Evolutionary conservation across 1,284 basidiomycete species (phyloP).

Genomic region (Malassezia slooffiae): DNA sequence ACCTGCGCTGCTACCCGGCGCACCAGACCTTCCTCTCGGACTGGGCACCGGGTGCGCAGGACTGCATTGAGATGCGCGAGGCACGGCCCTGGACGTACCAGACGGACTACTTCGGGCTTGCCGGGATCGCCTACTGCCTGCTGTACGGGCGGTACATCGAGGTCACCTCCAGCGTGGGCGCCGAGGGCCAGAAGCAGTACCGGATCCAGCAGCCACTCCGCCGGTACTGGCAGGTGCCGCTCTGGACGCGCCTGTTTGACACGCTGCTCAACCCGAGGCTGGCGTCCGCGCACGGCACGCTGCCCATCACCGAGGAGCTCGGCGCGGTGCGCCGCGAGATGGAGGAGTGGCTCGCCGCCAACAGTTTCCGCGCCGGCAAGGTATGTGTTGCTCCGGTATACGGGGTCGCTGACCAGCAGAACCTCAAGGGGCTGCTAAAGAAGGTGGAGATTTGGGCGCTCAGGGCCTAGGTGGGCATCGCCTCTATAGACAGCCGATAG

Average conservation of each 20-base stretch:
- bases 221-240: conserved; percentile 83
- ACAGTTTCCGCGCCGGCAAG: conserved; percentile 61
- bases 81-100: conserved; percentile 79
- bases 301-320: conserved; percentile 65
- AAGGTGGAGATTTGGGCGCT: conserved; percentile 42
- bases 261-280: conserved; percentile 60
- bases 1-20: conserved; percentile 61
- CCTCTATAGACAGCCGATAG: background rate
- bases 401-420: conserved; percentile 10
- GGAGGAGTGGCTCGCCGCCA: conserved; percentile 67
- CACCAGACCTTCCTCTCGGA: conserved; percentile 70
- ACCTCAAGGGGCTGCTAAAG: conserved; percentile 38
- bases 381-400: too few relatives aligned
- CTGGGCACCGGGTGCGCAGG: conserved; percentile 64
- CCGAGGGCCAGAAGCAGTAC: conserved; percentile 6
- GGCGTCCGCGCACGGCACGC: conserved; percentile 51
- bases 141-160: conserved; percentile 80
- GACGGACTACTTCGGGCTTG: conserved; percentile 88
- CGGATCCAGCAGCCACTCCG: conserved; percentile 60
- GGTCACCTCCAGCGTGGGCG: conserved; percentile 13
- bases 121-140: conserved; percentile 84
- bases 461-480: too few relatives aligned
- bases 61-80: conserved; percentile 81
- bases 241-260: conserved; percentile 79
- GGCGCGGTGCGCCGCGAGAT: conserved; percentile 61